Conservation (phyloP, 1,139 yeast genomes). For the Zygosaccharomyces pseudobailii region DNA sequence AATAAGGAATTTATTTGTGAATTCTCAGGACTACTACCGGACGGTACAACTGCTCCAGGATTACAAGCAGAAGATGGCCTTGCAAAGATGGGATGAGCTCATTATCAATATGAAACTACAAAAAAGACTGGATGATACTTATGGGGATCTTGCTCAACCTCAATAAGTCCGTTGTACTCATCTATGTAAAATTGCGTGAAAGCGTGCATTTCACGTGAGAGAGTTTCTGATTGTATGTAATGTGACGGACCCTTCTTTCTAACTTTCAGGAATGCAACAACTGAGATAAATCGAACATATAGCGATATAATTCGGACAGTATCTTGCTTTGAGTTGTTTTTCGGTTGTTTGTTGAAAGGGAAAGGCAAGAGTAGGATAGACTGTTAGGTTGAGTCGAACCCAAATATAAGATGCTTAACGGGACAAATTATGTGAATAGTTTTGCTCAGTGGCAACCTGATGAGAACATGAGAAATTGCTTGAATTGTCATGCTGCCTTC, state of each 20-base stretch:
- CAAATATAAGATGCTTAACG: slow-evolving; percentile 6
- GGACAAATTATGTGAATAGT: slow-evolving; percentile 18
- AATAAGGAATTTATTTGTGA: slow-evolving; percentile 18
- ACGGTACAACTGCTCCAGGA: slow-evolving; percentile 8
- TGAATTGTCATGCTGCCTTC: slow-evolving; percentile 54
- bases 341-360: too few relatives aligned
- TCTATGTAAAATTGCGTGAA: not conserved
- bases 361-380: too few relatives aligned
- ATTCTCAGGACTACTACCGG: slow-evolving; percentile 10
- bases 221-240: not conserved
- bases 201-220: not conserved
- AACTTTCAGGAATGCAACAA: not conserved
- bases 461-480: slow-evolving; percentile 53
- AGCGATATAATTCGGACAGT: not conserved
- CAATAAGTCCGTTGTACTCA: not conserved
- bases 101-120: slow-evolving; percentile 13
- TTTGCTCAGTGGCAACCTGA: slow-evolving; percentile 79
- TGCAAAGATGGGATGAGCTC: slow-evolving; percentile 16
- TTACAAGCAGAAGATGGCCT: slow-evolving; percentile 5
- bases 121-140: slow-evolving; percentile 11
- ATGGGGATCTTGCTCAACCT: slow-evolving; percentile 6
- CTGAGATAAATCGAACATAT: not conserved
- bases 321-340: too few relatives aligned
- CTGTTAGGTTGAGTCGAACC: too few relatives aligned
- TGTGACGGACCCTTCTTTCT: not conserved